Conservation (phyloP, 1,139 yeast genomes). For the Suhomyces yuchorum region DNA sequence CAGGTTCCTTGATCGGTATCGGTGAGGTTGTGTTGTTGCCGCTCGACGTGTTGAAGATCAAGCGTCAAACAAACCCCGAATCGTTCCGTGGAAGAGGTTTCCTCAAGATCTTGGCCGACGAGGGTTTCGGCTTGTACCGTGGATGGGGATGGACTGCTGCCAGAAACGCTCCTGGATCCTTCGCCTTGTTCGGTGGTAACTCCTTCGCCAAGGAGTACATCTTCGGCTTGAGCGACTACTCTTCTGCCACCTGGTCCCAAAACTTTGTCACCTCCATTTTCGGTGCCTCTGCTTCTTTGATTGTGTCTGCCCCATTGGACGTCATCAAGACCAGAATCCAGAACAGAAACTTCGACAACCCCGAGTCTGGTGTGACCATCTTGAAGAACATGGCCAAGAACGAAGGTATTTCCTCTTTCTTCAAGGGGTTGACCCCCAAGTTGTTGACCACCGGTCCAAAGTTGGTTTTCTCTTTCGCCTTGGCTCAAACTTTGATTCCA, state of each 20-base stretch:
- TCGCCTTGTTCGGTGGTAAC: conserved; percentile 96
- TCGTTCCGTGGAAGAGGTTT: conserved; percentile 97
- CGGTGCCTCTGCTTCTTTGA: conserved; percentile 96
- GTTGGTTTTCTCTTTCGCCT: conserved; percentile 92
- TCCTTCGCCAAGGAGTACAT: conserved; percentile 98
- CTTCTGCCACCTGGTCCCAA: conserved; percentile 91
- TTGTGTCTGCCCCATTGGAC: conserved; percentile 96
- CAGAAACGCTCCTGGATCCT: conserved; percentile 98
- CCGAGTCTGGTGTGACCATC: conserved; percentile 90
- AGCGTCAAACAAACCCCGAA: conserved; percentile 99
- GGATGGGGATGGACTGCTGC: conserved; percentile 99
- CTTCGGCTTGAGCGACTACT: conserved; percentile 81
- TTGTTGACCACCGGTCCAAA: conserved; percentile 97
- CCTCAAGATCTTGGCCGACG: conserved; percentile 79
- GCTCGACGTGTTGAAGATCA: conserved; percentile 92
- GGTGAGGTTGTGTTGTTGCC: conserved; percentile 97
- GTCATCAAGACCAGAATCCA: conserved; percentile 98
- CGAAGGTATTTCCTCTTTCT: conserved; percentile 89
- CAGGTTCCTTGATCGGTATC: conserved; percentile 95
- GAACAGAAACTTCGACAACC: conserved; percentile 92
- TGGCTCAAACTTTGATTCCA: conserved; percentile 95
- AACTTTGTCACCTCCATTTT: conserved; percentile 94
- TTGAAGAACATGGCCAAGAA: conserved; percentile 89
- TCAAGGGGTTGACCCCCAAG: conserved; percentile 96
- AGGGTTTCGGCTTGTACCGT: conserved; percentile 90